phyloP scores from a whole-genome alignment of 805 yeast species.

The Brettanomyces bruxellensis region DNA sequence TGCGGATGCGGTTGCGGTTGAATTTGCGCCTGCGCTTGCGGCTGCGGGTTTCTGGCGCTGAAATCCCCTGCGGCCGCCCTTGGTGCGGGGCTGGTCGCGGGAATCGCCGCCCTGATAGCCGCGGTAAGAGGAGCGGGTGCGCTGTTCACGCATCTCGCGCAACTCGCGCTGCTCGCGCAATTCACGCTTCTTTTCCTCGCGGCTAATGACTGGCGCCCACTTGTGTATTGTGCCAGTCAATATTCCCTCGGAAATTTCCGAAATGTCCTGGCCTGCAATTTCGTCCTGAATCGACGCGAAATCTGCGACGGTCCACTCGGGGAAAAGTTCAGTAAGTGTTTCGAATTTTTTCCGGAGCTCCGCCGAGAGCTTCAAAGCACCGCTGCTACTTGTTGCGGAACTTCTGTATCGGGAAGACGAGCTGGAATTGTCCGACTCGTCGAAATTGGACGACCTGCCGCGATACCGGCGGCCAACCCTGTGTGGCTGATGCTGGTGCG shows the following conservation, averaged over 20 bases:
- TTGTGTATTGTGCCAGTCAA: conserved; percentile 82
- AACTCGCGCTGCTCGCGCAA: neutral
- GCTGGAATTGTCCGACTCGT: too few species aligned
- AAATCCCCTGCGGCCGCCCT: neutral
- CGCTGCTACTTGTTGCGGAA: neutral
- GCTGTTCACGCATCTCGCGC: neutral
- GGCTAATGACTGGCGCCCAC: conserved; percentile 89
- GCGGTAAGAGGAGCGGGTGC: neutral
- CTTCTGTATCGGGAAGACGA: too few species aligned
- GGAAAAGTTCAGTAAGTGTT: conserved; percentile 76
- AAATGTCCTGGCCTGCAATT: conserved; percentile 55
- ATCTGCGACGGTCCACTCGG: conserved; percentile 90
- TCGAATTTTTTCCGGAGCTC: conserved; percentile 27
- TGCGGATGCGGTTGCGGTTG: neutral
- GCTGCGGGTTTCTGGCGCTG: neutral
- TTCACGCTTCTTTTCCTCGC: conserved; percentile 42
- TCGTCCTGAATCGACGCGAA: conserved; percentile 68
- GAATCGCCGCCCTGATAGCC: neutral
- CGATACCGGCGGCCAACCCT: too few species aligned
- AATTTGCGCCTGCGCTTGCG: neutral
- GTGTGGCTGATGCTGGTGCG: too few species aligned
- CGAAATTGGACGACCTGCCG: too few species aligned
- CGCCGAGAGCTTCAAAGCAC: neutral
- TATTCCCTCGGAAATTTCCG: conserved; percentile 75
- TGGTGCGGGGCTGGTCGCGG: neutral